Evolutionary conservation across 116 monocot species (phyloP), one percentile per base, ranked within the genome.

Genomic region (Iris pallida): DNA sequence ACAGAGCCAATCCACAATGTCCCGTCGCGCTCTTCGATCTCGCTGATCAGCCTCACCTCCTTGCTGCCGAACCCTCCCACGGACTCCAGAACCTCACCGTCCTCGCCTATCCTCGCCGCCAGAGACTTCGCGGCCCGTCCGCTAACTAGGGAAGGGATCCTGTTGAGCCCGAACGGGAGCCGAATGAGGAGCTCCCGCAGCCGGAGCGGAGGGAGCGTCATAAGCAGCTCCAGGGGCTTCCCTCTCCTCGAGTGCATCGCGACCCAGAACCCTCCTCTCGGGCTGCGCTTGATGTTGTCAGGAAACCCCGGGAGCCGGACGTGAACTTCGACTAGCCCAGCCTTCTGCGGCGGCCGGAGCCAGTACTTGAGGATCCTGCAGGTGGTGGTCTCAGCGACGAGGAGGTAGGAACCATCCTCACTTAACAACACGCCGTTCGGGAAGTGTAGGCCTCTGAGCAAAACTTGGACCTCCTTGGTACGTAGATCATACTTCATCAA

Each of bases 211-310:
- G 20, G 69, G 10, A 70, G 68, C 47, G 81, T 75, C 10, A 88
- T 66, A 4, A 69, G 18, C 62, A 61, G 65, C 48, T 72, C 16
- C 7, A 72, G 7, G 4, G 75, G 12, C 58, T 68, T 68, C 55
- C 79, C 53, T 72, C 78, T 85, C 63, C 65, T 73, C 41, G 74
- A 69, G 42, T 86, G 79, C 10, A 86, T 8, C 1, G 76, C 95
- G 5, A 91, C 82, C 95, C 95, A 95, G 18, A 78, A 88, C 2
- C 85, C 95, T 12, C 95, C 95, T 16, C 68, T 58, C 1, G 77
- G 76, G 48, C 69, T 91, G 64, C 69, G 57, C 74, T 82, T 83
- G 53, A 95, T 84, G 78, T 95, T 95, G 61, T 95, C 95, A 0
- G 91, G 95, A 53, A 69, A 91, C 7, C 88, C 82, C 0, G 78